These are phyloP conservation scores for Trichoderma semiorbis DNA, from an alignment of 2,329 filamentous ascomycete species.

Conservation along the genomic window DNA sequence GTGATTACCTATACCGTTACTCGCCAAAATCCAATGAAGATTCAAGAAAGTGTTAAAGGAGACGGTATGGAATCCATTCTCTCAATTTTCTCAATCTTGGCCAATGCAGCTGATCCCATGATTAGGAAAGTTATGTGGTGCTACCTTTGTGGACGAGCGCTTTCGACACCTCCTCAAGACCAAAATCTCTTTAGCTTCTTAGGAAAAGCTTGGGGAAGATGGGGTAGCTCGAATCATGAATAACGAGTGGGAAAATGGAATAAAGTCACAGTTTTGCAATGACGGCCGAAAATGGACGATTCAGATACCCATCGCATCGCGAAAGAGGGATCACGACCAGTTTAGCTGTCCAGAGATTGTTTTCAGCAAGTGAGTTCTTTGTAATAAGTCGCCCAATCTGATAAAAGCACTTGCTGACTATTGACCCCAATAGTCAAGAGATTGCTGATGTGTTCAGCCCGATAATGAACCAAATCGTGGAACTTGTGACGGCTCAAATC, in stretches of 20 bases:
- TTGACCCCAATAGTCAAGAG: conserved; percentile 21
- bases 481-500: conserved; percentile 28
- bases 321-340: not conserved
- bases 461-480: conserved; percentile 20
- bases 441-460: conserved; percentile 26
- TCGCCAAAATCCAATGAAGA: conserved; percentile 22
- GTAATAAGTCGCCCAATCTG: too few species aligned
- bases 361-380: conserved; percentile 1
- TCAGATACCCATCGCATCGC: conserved; percentile 19
- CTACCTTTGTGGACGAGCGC: conserved; percentile 38
- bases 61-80: not conserved
- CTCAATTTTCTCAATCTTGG: too few species aligned
- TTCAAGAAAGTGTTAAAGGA: conserved; percentile 38
- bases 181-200: conserved; percentile 18
- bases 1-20: conserved; percentile 38
- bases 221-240: conserved; percentile 24
- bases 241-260: conserved; percentile 29
- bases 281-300: conserved; percentile 20
- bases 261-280: conserved; percentile 28
- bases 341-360: not conserved
- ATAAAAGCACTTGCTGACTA: too few species aligned
- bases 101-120: not conserved
- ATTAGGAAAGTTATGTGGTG: conserved; percentile 38
- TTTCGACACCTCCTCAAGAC: conserved; percentile 32
- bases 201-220: not conserved